These are phyloP conservation scores for Thielaviopsis ethacetica DNA, from an alignment of 2,329 filamentous ascomycete species.

Conservation along the genomic window DNA sequence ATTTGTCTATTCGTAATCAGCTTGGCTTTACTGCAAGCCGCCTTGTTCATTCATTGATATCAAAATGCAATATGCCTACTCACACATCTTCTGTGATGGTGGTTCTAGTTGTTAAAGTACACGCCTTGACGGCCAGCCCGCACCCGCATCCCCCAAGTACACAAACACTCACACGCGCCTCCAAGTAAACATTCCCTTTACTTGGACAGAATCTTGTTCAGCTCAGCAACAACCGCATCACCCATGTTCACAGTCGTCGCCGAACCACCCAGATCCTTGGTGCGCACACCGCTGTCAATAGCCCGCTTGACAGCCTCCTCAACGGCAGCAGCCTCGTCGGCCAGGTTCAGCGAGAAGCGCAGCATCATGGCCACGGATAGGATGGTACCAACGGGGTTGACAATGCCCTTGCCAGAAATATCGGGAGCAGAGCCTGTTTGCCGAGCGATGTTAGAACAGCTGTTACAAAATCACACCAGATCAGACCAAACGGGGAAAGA, in stretches of 20 bases:
- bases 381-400: conserved; percentile 73
- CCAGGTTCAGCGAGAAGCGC: conserved; percentile 73
- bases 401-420: conserved; percentile 79
- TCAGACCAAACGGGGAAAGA: background rate
- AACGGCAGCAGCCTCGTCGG: conserved; percentile 59
- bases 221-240: conserved; percentile 58
- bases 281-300: conserved; percentile 63
- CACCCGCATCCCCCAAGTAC: background rate
- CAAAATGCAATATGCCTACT: background rate
- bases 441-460: background rate
- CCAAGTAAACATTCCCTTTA: too few species aligned
- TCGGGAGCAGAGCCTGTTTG: conserved; percentile 66
- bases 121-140: background rate
- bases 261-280: conserved; percentile 70
- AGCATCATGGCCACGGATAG: conserved; percentile 92
- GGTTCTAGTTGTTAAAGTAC: background rate
- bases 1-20: background rate
- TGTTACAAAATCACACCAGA: background rate
- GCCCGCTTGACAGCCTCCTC: conserved; percentile 67
- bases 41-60: background rate
- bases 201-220: conserved; percentile 48
- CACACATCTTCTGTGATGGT: background rate
- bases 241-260: conserved; percentile 58
- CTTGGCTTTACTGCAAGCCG: background rate
- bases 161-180: too few species aligned